These are phyloP conservation scores for Pezicula radicicola DNA, from an alignment of 2,329 filamentous ascomycete species.

Conservation along the genomic window DNA sequence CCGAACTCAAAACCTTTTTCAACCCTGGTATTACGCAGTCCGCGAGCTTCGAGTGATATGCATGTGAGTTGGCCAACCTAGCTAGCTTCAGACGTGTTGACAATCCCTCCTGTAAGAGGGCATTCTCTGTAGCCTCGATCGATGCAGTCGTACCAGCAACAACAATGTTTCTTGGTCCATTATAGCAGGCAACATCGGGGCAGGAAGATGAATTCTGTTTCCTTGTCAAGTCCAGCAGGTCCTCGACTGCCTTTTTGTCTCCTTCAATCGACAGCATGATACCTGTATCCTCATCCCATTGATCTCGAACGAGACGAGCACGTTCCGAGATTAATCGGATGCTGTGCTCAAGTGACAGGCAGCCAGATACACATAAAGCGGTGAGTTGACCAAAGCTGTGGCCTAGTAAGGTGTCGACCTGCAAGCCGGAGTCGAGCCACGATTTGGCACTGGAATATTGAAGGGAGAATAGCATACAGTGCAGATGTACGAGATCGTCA, in stretches of 20 bases:
- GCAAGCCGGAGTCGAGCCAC: slow-evolving; percentile 14
- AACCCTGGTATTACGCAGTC: slow-evolving; percentile 20
- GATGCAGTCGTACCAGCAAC: slow-evolving; percentile 25
- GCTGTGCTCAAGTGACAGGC: slow-evolving; percentile 27
- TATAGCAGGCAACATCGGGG: slow-evolving; percentile 31
- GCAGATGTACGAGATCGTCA: slow-evolving; percentile 6
- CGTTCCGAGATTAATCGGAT: slow-evolving; percentile 28
- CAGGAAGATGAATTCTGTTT: not conserved
- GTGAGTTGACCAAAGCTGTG: slow-evolving; percentile 38
- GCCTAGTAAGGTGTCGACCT: slow-evolving; percentile 18
- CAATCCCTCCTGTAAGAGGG: slow-evolving; percentile 12
- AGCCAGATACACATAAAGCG: slow-evolving; percentile 31
- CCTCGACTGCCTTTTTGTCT: slow-evolving; percentile 3
- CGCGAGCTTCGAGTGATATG: slow-evolving; percentile 26
- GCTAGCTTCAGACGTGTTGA: slow-evolving; percentile 12
- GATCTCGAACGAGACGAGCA: slow-evolving; percentile 28
- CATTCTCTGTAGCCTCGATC: slow-evolving; percentile 19
- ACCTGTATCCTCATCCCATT: slow-evolving; percentile 33
- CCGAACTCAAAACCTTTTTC: slow-evolving; percentile 14
- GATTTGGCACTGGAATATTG: slow-evolving; percentile 13
- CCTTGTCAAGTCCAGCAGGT: slow-evolving; percentile 3
- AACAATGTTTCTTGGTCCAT: slow-evolving; percentile 28
- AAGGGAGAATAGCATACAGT: slow-evolving; percentile 9
- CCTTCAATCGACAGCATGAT: slow-evolving; percentile 31
- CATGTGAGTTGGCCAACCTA: slow-evolving; percentile 24